Conservation (phyloP, 768 basidiomycete species). For the Mycena filopes region DNA sequence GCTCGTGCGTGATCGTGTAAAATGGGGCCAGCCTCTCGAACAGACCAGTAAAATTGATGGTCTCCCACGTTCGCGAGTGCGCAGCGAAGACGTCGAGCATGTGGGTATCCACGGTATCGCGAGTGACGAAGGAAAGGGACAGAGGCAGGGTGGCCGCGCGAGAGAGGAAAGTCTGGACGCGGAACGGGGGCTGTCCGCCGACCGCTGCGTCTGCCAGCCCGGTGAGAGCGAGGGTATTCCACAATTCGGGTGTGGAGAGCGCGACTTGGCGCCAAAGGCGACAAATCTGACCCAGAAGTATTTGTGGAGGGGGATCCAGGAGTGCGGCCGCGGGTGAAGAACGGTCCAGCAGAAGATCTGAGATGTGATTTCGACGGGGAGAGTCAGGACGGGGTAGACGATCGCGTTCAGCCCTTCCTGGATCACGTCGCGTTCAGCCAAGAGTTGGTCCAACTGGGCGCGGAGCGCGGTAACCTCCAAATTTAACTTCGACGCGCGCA, state of each 20-base stretch:
- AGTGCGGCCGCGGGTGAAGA: no score
- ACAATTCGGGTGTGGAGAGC: background rate
- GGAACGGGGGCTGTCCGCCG: background rate
- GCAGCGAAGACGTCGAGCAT: no score
- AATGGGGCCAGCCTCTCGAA: no score
- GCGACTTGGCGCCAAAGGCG: background rate
- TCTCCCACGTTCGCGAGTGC: background rate
- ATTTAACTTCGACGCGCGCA: background rate
- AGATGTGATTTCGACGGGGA: background rate
- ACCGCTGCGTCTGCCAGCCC: no score
- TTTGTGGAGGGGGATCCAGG: no score
- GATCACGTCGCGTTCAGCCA: background rate
- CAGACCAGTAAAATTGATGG: background rate
- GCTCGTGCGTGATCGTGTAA: no score
- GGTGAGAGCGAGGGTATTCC: background rate
- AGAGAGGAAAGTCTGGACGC: background rate
- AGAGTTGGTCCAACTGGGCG: background rate
- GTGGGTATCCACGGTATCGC: no score
- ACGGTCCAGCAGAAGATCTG: background rate
- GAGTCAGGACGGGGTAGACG: background rate
- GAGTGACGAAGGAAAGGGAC: background rate
- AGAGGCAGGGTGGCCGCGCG: background rate
- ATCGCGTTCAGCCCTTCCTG: background rate
- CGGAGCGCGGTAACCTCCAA: background rate
- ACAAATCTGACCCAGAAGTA: background rate